Conservation (phyloP, 768 basidiomycete species). For the Kwoniella sp. region DNA sequence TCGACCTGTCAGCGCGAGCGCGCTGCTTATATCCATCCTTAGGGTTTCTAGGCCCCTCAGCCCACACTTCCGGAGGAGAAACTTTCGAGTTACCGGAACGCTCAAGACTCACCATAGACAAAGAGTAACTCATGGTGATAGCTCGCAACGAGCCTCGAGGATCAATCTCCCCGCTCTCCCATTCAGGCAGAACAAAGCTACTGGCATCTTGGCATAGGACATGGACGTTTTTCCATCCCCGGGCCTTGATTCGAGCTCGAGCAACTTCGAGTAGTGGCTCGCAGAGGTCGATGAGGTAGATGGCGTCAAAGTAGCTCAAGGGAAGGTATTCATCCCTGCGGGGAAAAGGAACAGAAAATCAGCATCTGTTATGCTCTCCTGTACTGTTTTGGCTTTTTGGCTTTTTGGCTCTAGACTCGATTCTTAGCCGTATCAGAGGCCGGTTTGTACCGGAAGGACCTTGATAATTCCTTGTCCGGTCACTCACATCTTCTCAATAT, state of each 20-base stretch:
- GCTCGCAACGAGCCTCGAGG: constrained; percentile 63
- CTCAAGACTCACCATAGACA: constrained; percentile 56
- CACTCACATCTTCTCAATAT: constrained; percentile 66
- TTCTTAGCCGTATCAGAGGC: too few relatives aligned
- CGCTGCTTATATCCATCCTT: too few relatives aligned
- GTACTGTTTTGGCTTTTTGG: too few relatives aligned
- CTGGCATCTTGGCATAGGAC: constrained; percentile 73
- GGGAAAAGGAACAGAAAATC: too few relatives aligned
- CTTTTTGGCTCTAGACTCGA: too few relatives aligned
- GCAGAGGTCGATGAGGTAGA: constrained; percentile 75
- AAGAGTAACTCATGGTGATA: constrained; percentile 59
- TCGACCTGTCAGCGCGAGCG: too few relatives aligned
- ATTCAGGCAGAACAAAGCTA: constrained; percentile 67
- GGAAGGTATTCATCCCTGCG: constrained; percentile 61
- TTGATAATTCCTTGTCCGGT: too few relatives aligned
- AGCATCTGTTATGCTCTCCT: too few relatives aligned
- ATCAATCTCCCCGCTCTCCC: constrained; percentile 61
- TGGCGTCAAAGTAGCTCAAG: constrained; percentile 65
- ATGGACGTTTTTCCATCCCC: constrained; percentile 73
- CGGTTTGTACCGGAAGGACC: too few relatives aligned
- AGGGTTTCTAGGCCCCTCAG: too few relatives aligned
- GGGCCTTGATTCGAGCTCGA: constrained; percentile 65
- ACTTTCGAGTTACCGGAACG: too few relatives aligned
- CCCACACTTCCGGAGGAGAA: too few relatives aligned
- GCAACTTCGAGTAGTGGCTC: constrained; percentile 72